Evolutionary conservation across 2,329 filamentous ascomycete species (phyloP), one percentile per base, ranked within the genome.

Genomic region (Talaromyces sp.): DNA sequence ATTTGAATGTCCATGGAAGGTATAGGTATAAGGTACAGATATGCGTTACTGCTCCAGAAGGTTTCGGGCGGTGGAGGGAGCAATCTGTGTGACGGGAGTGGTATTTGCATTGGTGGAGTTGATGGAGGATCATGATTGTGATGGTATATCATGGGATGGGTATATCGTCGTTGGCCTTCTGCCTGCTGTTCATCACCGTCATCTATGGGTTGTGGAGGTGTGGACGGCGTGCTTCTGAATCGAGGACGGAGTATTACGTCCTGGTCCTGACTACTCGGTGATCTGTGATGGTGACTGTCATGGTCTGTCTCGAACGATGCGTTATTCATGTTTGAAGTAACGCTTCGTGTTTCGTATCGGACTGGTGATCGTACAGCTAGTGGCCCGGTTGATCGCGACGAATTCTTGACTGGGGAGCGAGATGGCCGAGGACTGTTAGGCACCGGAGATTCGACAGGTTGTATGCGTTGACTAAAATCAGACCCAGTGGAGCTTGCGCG

Each of bases 401-500:
- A 11, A 22, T 49, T 43, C 16, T 66, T 66, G n/a, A 54, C 45
- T 19, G 76, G 73, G 19, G 71, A 67, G 39, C 75, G 68, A 54
- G 72, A 66, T 56, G 69, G 54, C 50, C 72, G 68, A 61, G 73
- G 69, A 9, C 73, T 69, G 43, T 72, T 65, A 27, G 73, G 45
- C 35, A 68, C 67, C 3, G 77, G 74, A 50, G 73, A 77, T 43
- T 81, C 78, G 35, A 80, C 67, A 10, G 79, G 73, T 33, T 75
- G 77, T 27, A 82, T 79, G 41, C 80, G 73, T 47, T 74, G 69
- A 47, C 68, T 71, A 14, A 76, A 66, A 31, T 80, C 76, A 19
- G 77, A 67, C 49, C 73, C 67, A 9, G 72, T 67, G 27, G 74
- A 71, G 52, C 73, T 73, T 64, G 70, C 61, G 68, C 76, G 70